Evolutionary conservation across 352 stramenopile genomes (phyloP), one percentile per base, ranked within the genome.

Genomic region (Phytophthora citrophthora): DNA sequence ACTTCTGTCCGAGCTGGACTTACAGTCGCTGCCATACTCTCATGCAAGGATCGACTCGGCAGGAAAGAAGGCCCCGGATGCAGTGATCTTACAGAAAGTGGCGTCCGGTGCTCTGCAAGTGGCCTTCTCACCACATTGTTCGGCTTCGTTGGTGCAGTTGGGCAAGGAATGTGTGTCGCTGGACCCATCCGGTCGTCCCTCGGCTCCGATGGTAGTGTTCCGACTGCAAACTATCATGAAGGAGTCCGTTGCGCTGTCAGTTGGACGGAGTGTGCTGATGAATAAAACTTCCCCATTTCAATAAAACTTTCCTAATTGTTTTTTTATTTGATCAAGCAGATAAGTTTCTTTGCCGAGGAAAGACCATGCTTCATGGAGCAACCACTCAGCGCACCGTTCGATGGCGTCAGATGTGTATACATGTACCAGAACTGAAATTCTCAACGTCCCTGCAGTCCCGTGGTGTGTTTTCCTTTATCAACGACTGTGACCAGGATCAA

Each of bases 381-480:
- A 8, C 18, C 43, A 16, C 11, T 6, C 34, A 36, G 3, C 13
- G 16, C 18, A 15, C 16, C 3, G 20, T 18, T 47, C 24, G 7
- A 47, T 47, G 40, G 34, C 34, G 11, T 8, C 15, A 20, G 20
- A 20, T 20, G 20, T 20, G 34, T 5, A 18, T 4, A 11, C 18
- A 4, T 15, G 18, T 41, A 20, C 15, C 34, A 41, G 34, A 1
- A 41, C 1, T 3, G 11, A 41, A 5, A 18, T 15, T 20, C 34
- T 8, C 15, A 11, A 9, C 34, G 7, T 26, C 24, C 13, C 54
- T 51, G 38, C 52, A 60, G 38, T n/a, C 13, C 39, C 54, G 64
- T 13, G 36, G 38, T n/a, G 26, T 82, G 18, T 90, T 90, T 36
- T 75, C 70, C 16, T 90, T 88, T 36, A 74, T 88, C 15, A 64